Conservation (phyloP, 495 filamentous ascomycete species). For the Cercophora sp. region DNA sequence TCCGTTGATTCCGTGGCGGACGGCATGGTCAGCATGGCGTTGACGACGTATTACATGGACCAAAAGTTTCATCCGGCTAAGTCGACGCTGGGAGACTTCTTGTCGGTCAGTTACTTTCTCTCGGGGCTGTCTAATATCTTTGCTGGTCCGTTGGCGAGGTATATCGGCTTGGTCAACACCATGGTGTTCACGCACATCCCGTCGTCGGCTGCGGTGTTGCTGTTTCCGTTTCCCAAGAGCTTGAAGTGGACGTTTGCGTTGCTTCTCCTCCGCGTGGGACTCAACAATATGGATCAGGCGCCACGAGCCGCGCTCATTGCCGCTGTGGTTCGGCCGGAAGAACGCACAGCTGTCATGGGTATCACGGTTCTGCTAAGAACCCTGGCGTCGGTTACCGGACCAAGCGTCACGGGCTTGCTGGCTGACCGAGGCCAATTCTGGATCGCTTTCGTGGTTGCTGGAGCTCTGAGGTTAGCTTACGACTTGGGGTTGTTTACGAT, state of each 20-base stretch:
- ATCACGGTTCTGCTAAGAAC: slow-evolving; percentile 68
- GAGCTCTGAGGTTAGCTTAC: slow-evolving; percentile 64
- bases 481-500: slow-evolving; percentile 70
- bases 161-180: slow-evolving; percentile 69
- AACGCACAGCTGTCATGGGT: slow-evolving; percentile 79
- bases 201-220: slow-evolving; percentile 37
- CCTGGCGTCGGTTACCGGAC: slow-evolving; percentile 59
- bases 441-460: slow-evolving; percentile 70
- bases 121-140: slow-evolving; percentile 56
- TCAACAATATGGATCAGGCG: slow-evolving; percentile 72
- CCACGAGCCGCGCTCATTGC: slow-evolving; percentile 80
- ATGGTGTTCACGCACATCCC: slow-evolving; percentile 48
- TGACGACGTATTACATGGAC: slow-evolving; percentile 75
- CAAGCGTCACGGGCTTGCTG: slow-evolving; percentile 67
- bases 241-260: slow-evolving; percentile 56
- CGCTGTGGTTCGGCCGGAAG: slow-evolving; percentile 64
- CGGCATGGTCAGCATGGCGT: slow-evolving; percentile 68
- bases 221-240: slow-evolving; percentile 33
- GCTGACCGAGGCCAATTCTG: slow-evolving; percentile 62
- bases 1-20: slow-evolving; percentile 75
- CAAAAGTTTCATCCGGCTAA: slow-evolving; percentile 68
- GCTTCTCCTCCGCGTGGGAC: slow-evolving; percentile 58
- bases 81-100: slow-evolving; percentile 47
- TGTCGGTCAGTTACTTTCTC: slow-evolving; percentile 36
- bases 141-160: slow-evolving; percentile 68